Evolutionary conservation across 108 stramenopile species (phyloP).

Genomic region (Cyclostephanos invisitatus): DNA sequence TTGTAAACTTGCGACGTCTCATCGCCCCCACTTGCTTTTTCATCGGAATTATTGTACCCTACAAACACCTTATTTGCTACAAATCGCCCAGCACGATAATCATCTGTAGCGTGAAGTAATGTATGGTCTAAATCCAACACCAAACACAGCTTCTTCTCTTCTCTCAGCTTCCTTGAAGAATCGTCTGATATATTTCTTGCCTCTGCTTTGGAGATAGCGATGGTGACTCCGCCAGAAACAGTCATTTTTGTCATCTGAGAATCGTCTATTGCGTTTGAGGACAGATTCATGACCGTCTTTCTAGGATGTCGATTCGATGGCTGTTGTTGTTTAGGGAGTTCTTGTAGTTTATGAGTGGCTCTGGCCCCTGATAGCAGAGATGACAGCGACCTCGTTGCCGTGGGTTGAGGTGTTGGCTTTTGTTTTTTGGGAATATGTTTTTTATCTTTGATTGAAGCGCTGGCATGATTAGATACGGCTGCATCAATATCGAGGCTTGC

Average conservation of each 20-base stretch:
- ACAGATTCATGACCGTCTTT: not conserved
- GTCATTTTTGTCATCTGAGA: slow-evolving; percentile 66
- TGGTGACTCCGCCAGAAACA: slow-evolving; percentile 73
- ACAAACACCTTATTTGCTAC: slow-evolving; percentile 37
- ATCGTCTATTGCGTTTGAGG: slow-evolving; percentile 14
- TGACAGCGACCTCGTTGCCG: slow-evolving; percentile 29
- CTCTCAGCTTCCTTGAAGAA: slow-evolving; percentile 49
- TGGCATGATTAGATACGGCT: not conserved
- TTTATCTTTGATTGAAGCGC: not conserved
- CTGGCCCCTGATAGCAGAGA: slow-evolving; percentile 40
- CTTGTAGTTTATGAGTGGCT: slow-evolving; percentile 40
- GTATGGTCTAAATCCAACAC: slow-evolving; percentile 91
- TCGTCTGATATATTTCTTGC: slow-evolving; percentile 60
- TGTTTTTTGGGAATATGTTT: not conserved
- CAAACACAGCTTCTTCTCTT: slow-evolving; percentile 62
- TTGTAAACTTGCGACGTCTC: not conserved
- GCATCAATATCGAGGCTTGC: slow-evolving; percentile 14
- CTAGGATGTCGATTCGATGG: slow-evolving; percentile 7
- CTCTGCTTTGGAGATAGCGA: slow-evolving; percentile 70
- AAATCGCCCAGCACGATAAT: slow-evolving; percentile 61
- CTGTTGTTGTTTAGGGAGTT: slow-evolving; percentile 8
- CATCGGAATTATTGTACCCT: not conserved
- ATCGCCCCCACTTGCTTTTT: slow-evolving; percentile 6
- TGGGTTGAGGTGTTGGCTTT: slow-evolving; percentile 22
- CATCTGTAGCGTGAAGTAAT: slow-evolving; percentile 84